Evolutionary conservation across 768 basidiomycete genomes (phyloP), one percentile per base, ranked within the genome.

Genomic region (Russula earlei): DNA sequence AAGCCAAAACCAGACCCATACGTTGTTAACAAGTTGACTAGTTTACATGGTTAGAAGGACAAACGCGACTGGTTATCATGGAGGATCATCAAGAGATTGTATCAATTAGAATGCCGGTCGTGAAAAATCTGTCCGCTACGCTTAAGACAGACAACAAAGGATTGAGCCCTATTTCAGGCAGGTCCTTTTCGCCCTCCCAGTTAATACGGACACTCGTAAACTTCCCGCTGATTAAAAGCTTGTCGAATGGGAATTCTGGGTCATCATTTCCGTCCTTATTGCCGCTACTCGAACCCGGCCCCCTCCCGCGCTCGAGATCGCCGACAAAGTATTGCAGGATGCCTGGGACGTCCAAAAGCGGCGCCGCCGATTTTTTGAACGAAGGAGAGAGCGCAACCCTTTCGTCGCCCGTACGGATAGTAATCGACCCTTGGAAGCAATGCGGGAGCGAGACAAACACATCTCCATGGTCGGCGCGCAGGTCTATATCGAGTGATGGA

Each of bases 321-420:
- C 56, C 44, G 0, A 57, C 38, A 41, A 52, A 57, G 56, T 52
- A 57, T 14, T 34, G 37, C 3, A 37, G 43, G 38, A 33, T n/a
- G 24, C 37, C 56, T 2, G 15, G n/a, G 20, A 52, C 19, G 7
- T 52, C 44, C 12, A 50, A 52, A 6, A 46, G 5, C 31, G 22
- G 45, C 17, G 48, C 38, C 3, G 31, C 34, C 12, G 37, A 15
- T 27, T 47, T 12, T 25, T 19, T 5, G 29, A 52, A 25, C 14
- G 27, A 44, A 20, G 50, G 31, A 25, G 56, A 57, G 20, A 57
- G 40, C 3, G 24, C 12, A n/a, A 52, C 20, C 3, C 44, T 38
- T 41, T 36, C 38, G 31, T 47, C 29, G 14, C 20, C 3, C n/a
- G 50, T 20, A 22, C 27, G n/a, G 31, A 57, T 57, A 5, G 49